Conservation (phyloP, 2,329 filamentous ascomycete genomes). For the Calonectria pseudoturangicola region DNA sequence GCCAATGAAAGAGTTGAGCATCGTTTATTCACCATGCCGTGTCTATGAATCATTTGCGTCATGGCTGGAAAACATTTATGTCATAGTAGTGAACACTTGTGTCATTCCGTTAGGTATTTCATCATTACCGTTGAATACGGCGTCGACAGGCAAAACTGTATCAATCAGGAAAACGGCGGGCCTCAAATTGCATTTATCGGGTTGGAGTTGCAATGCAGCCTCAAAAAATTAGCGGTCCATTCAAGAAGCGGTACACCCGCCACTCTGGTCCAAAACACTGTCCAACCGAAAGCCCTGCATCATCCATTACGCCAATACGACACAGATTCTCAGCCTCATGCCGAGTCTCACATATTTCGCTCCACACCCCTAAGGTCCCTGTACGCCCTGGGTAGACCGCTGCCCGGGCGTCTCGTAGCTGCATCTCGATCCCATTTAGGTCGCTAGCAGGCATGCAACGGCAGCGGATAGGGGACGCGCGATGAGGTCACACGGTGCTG, state of each 20-base stretch:
- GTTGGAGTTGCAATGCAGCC: slow-evolving; percentile 26
- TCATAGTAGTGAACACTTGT: slow-evolving; percentile 4
- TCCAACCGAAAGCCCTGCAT: slow-evolving; percentile 27
- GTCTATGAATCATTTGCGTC: slow-evolving; percentile 10
- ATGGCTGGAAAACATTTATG: background rate
- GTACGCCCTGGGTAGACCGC: slow-evolving; percentile 3
- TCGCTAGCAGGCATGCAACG: slow-evolving; percentile 18
- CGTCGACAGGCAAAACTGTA: background rate
- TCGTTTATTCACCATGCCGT: slow-evolving; percentile 5
- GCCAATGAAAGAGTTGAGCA: background rate
- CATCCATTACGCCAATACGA: slow-evolving; percentile 20
- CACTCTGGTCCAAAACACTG: slow-evolving; percentile 19
- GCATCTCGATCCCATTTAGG: slow-evolving; percentile 22
- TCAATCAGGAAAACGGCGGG: slow-evolving; percentile 10
- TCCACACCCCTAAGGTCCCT: slow-evolving; percentile 9
- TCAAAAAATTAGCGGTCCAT: slow-evolving; percentile 14
- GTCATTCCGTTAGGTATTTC: slow-evolving; percentile 14
- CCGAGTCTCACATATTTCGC: slow-evolving; percentile 1
- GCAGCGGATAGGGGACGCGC: slow-evolving; percentile 44
- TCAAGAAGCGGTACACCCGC: slow-evolving; percentile 10
- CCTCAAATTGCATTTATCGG: slow-evolving; percentile 24
- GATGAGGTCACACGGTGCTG: slow-evolving; percentile 55
- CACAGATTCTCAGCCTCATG: slow-evolving; percentile 27
- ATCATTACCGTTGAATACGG: slow-evolving; percentile 25
- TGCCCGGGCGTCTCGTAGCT: slow-evolving; percentile 20